Percentiles rank a stretch among this genome's conserved stretches.
Evolutionary conservation across 352 stramenopile species (phyloP).

Genomic region (Phytophthora cryptogea): DNA sequence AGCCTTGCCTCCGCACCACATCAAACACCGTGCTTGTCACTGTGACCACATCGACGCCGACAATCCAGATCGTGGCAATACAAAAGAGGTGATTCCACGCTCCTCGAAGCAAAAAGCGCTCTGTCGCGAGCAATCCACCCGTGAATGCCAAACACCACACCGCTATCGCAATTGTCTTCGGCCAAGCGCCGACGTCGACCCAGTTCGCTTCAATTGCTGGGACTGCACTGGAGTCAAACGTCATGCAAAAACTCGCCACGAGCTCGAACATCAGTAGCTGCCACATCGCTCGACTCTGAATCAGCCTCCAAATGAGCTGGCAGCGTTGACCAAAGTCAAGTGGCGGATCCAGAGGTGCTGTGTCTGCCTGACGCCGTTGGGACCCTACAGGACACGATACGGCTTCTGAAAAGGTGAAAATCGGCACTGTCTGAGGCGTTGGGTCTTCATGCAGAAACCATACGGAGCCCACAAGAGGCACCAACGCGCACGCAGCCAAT

Average conservation of each 20-base stretch:
- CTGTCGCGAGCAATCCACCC: conserved; percentile 56
- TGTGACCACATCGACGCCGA: conserved; percentile 57
- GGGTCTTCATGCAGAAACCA: conserved; percentile 61
- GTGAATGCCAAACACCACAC: conserved; percentile 64
- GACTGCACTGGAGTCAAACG: conserved; percentile 51
- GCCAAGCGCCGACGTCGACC: conserved; percentile 55
- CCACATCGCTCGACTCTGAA: conserved; percentile 74
- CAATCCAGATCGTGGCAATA: conserved; percentile 54
- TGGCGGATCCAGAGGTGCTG: conserved; percentile 9
- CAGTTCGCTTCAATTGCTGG: conserved; percentile 63
- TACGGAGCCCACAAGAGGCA: conserved; percentile 53
- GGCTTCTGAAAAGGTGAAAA: conserved; percentile 16
- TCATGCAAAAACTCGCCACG: conserved; percentile 57
- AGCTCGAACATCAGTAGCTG: conserved; percentile 76
- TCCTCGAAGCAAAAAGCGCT: conserved; percentile 54
- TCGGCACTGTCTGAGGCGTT: conserved; percentile 12
- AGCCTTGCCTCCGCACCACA: conserved; percentile 49
- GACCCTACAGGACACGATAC: conserved; percentile 8
- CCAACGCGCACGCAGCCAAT: conserved; percentile 37
- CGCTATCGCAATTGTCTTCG: conserved; percentile 48
- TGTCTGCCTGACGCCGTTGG: conserved; percentile 1
- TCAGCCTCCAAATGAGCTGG: conserved; percentile 60
- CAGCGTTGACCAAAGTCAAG: conserved; percentile 37
- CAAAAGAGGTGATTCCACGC: conserved; percentile 62
- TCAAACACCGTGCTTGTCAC: conserved; percentile 55